phyloP scores from a whole-genome alignment of 164 flowering plant genomes.

The Vitis riparia region DNA sequence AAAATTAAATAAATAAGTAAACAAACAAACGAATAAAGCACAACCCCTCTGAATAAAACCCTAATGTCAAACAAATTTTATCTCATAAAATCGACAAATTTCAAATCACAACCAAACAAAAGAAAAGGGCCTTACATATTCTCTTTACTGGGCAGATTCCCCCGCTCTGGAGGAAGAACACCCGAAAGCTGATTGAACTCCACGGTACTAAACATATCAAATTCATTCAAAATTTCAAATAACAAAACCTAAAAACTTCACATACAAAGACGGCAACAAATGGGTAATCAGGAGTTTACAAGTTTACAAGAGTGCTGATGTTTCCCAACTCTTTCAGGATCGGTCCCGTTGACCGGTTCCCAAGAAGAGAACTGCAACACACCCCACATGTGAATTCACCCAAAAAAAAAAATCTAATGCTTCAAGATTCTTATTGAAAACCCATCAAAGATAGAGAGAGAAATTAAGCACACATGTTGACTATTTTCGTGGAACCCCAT shows the following conservation, averaged over 20 bases:
- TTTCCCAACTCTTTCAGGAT: slow-evolving; percentile 65
- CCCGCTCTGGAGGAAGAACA: slow-evolving; percentile 40
- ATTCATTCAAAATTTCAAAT: neutral
- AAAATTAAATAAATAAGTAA: neutral
- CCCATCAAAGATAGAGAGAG: neutral
- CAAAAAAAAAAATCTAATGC: neutral
- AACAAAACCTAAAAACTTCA: neutral
- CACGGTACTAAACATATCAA: slow-evolving; percentile 1
- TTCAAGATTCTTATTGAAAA: neutral
- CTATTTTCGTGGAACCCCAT: slow-evolving; percentile 23
- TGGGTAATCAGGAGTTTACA: slow-evolving; percentile 22
- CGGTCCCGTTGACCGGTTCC: slow-evolving; percentile 65
- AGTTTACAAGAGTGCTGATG: slow-evolving; percentile 45
- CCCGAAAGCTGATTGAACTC: slow-evolving; percentile 39
- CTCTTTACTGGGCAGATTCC: slow-evolving; percentile 22
- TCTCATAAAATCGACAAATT: too few relatives aligned
- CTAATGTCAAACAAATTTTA: too few relatives aligned
- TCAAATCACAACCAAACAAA: neutral
- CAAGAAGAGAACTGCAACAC: slow-evolving; percentile 50
- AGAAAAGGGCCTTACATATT: slow-evolving; percentile 20
- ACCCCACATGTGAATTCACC: too few relatives aligned
- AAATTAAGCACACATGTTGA: slow-evolving; percentile 23
- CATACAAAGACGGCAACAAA: neutral
- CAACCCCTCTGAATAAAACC: neutral
- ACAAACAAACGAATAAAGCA: neutral